phyloP scores from a whole-genome alignment of 495 filamentous ascomycete genomes.

The Talaromyces wortmannii region DNA sequence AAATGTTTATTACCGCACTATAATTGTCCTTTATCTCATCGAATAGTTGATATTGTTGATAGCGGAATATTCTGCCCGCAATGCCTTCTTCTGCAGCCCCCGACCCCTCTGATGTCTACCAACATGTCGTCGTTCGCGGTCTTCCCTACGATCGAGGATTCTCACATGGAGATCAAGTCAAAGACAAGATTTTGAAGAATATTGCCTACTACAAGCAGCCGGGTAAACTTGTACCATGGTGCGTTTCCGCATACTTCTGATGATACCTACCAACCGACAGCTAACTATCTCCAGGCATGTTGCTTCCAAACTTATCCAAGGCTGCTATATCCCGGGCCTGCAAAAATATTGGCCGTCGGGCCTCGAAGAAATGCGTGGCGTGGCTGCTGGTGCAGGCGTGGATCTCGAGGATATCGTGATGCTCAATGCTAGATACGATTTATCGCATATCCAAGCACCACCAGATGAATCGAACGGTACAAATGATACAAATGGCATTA shows the following conservation, averaged over 20 bases:
- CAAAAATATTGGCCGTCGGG: slow-evolving; percentile 13
- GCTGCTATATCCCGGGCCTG: not conserved
- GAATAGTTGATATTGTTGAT: too few relatives aligned
- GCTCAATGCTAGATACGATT: slow-evolving; percentile 22
- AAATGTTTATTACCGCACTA: too few relatives aligned
- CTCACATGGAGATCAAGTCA: slow-evolving; percentile 11
- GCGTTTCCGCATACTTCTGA: slow-evolving; percentile 4
- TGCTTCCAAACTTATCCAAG: not conserved
- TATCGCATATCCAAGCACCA: not conserved
- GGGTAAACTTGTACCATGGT: slow-evolving; percentile 15
- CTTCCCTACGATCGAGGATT: slow-evolving; percentile 14
- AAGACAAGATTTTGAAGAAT: slow-evolving; percentile 14
- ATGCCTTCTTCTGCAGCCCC: not conserved
- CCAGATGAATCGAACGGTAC: not conserved
- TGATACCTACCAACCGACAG: not conserved
- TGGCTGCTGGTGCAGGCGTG: slow-evolving; percentile 17
- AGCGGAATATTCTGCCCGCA: not conserved
- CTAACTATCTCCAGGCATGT: not conserved
- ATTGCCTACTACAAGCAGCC: slow-evolving; percentile 15
- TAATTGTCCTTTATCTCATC: not conserved
- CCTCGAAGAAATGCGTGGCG: slow-evolving; percentile 19
- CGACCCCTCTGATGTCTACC: slow-evolving; percentile 5
- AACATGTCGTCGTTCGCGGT: slow-evolving; percentile 17
- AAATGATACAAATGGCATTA: not conserved
- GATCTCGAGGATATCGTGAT: slow-evolving; percentile 18